Evolutionary conservation across 179 eudicot genomes (phyloP).

Genomic region (Pouteria campechiana): DNA sequence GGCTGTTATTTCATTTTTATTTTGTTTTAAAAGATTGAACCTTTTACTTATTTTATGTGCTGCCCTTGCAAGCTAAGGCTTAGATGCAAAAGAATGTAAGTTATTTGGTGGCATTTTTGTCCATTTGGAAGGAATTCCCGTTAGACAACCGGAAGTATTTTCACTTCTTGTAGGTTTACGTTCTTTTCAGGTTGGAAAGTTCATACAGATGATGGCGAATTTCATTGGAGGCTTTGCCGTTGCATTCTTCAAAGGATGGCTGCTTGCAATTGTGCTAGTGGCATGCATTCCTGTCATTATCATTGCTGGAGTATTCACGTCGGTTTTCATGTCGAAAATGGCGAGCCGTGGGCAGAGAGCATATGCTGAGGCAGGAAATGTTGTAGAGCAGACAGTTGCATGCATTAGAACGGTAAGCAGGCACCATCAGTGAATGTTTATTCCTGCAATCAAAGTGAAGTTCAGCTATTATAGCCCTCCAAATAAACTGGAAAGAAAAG

Average conservation of each 20-base stretch:
- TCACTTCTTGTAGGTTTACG: no score
- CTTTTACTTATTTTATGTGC: no score
- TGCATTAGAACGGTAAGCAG: constrained; percentile 78
- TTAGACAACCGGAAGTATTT: no score
- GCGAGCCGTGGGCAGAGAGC: constrained; percentile 56
- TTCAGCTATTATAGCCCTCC: no score
- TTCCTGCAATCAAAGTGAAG: no score
- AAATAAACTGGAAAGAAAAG: no score
- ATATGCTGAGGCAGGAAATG: constrained; percentile 79
- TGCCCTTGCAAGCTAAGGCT: no score
- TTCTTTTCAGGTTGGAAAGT: constrained; percentile 75
- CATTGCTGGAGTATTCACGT: constrained; percentile 40
- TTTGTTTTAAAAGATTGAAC: no score
- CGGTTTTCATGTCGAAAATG: constrained; percentile 48
- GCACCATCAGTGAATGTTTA: no score
- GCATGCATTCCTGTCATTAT: constrained; percentile 57
- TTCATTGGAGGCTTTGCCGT: constrained; percentile 62
- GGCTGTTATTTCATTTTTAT: not conserved
- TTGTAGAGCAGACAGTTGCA: constrained; percentile 73
- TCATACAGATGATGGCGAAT: constrained; percentile 49
- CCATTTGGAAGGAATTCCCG: no score
- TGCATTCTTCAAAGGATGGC: constrained; percentile 78
- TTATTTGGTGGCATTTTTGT: no score
- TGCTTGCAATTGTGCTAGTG: constrained; percentile 46
- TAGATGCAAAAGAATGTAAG: no score